Percentiles rank a stretch among this genome's conserved stretches.
Evolutionary conservation across 2,329 filamentous ascomycete species (phyloP).

Genomic region (Eutypella sp.): DNA sequence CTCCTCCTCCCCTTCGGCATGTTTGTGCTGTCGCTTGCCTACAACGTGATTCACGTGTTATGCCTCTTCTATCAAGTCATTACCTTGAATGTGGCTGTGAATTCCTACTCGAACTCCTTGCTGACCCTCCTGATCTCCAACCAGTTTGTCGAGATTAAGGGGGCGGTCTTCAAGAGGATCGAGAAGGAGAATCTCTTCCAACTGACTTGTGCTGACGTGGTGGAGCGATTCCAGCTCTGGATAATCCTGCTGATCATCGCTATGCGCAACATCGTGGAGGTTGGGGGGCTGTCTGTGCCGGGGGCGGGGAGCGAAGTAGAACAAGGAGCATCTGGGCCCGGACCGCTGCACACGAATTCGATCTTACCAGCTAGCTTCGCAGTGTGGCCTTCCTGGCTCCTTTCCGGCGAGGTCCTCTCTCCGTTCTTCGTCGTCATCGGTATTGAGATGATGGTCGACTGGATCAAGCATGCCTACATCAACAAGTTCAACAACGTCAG

Average conservation of each 20-base stretch:
- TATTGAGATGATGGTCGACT: conserved; percentile 94
- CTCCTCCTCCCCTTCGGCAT: conserved; percentile 83
- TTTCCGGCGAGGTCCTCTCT: conserved; percentile 79
- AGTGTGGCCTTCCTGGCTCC: conserved; percentile 72
- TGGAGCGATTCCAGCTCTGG: conserved; percentile 96
- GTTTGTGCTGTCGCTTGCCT: conserved; percentile 79
- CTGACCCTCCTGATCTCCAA: conserved; percentile 91
- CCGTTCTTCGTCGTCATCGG: conserved; percentile 92
- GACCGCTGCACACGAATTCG: conserved; percentile 61
- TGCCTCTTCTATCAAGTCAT: conserved; percentile 96
- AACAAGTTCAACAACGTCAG: conserved; percentile 98
- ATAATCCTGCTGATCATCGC: conserved; percentile 96
- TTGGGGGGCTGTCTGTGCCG: conserved; percentile 71
- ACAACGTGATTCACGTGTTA: conserved; percentile 83
- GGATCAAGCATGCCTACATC: conserved; percentile 96
- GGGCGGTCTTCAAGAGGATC: conserved; percentile 96
- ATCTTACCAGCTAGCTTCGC: conserved; percentile 90
- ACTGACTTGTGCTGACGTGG: conserved; percentile 90
- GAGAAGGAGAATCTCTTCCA: conserved; percentile 98
- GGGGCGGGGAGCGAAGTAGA: conserved; percentile 46
- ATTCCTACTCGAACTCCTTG: conserved; percentile 95
- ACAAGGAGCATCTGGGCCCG: conserved; percentile 45
- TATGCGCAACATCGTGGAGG: conserved; percentile 91
- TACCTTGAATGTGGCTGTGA: conserved; percentile 94
- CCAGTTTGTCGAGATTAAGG: conserved; percentile 98